Conservation (phyloP, 148 eudicot species). For the Arctostaphylos glauca region DNA sequence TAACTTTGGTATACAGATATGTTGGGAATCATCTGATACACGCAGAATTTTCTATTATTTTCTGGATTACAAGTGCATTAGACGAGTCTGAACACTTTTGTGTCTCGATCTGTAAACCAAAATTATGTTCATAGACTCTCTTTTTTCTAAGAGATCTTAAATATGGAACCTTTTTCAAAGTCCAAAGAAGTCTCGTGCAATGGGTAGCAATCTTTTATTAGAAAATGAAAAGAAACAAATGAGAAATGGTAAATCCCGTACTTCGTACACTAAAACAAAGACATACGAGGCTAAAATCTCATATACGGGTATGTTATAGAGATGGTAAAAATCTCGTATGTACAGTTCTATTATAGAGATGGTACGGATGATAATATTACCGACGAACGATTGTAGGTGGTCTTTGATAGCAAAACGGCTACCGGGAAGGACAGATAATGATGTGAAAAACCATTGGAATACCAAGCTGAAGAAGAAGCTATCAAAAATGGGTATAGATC, state of each 20-base stretch:
- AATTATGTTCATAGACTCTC: too few species aligned
- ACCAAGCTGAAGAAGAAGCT: slow-evolving; percentile 92
- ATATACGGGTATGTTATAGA: neutral
- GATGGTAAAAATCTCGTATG: neutral
- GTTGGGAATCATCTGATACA: too few species aligned
- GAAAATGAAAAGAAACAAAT: neutral
- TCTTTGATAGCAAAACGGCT: slow-evolving; percentile 66
- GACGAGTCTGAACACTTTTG: too few species aligned
- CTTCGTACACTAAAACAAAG: neutral
- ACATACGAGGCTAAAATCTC: neutral
- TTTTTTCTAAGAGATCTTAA: too few species aligned
- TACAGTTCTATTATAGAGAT: neutral
- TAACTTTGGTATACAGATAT: too few species aligned
- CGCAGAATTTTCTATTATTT: too few species aligned
- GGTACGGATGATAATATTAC: neutral
- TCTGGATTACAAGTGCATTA: too few species aligned
- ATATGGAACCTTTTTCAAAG: too few species aligned
- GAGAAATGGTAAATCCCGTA: neutral
- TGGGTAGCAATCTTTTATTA: neutral
- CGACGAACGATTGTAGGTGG: slow-evolving; percentile 35
- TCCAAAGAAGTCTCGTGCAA: neutral
- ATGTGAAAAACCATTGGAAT: slow-evolving; percentile 82
- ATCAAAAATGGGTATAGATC: slow-evolving; percentile 75
- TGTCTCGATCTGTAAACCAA: too few species aligned
- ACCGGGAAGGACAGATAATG: slow-evolving; percentile 15